Conservation (phyloP, 2,329 filamentous ascomycete genomes). For the Cryphonectria nitschkei region DNA sequence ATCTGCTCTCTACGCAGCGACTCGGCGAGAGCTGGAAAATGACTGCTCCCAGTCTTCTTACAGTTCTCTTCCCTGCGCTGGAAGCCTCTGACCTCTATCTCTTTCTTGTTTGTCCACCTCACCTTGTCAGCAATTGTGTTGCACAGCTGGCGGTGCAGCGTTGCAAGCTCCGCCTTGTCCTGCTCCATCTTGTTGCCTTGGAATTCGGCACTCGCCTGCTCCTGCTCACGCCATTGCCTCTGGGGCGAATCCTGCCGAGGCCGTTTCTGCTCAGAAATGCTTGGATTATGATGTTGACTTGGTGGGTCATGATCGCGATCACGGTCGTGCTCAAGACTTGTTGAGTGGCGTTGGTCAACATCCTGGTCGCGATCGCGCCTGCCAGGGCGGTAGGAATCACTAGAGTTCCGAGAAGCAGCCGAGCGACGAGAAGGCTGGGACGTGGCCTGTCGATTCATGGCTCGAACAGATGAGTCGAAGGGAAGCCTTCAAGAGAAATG, state of each 20-base stretch:
- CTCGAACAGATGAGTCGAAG: neutral
- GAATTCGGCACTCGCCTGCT: neutral
- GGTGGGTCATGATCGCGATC: neutral
- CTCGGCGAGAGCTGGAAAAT: constrained; percentile 22
- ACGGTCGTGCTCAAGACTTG: neutral
- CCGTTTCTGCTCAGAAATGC: neutral
- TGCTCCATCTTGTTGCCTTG: constrained; percentile 13
- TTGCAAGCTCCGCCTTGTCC: constrained; percentile 16
- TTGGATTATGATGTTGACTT: neutral
- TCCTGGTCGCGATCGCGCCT: constrained; percentile 14
- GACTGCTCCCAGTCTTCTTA: constrained; percentile 11
- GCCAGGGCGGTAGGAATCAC: constrained; percentile 2
- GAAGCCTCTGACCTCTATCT: constrained; percentile 14
- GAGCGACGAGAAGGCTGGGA: neutral
- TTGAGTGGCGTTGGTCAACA: constrained; percentile 18
- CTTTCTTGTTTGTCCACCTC: constrained; percentile 19
- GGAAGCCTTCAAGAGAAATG: neutral
- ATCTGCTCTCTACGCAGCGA: constrained; percentile 4
- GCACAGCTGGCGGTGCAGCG: constrained; percentile 10
- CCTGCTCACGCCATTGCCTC: neutral
- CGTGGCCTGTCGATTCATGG: neutral
- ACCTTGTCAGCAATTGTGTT: constrained; percentile 15
- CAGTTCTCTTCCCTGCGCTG: constrained; percentile 17
- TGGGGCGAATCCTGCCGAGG: neutral
- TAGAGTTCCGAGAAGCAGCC: neutral